Evolutionary conservation across 2,329 filamentous ascomycete genomes (phyloP).

Genomic region (Colletotrichum viniferum): DNA sequence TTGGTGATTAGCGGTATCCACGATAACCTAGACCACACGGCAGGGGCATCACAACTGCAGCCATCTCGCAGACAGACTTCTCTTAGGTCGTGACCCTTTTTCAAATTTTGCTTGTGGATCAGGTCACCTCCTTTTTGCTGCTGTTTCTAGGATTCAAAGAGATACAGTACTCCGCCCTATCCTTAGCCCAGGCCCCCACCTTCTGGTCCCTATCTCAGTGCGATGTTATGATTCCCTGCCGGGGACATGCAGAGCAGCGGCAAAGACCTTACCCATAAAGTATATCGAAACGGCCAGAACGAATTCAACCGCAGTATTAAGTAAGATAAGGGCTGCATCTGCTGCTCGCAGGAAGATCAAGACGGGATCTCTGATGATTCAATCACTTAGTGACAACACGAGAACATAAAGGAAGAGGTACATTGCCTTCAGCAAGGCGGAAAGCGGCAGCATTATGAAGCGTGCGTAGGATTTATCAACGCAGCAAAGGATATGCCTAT

Average conservation of each 20-base stretch:
- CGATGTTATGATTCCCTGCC: not conserved
- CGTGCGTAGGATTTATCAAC: too few relatives aligned
- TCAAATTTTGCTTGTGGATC: not conserved
- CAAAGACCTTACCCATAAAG: not conserved
- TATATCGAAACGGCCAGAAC: not conserved
- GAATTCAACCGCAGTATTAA: not conserved
- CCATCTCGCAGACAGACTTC: too few relatives aligned
- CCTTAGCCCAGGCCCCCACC: not conserved
- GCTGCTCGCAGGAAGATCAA: not conserved
- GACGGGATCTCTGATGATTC: too few relatives aligned
- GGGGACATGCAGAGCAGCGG: not conserved
- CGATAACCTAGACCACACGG: not conserved
- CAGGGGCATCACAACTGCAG: not conserved
- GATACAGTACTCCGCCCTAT: not conserved
- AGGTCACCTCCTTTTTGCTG: not conserved
- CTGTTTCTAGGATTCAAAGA: not conserved
- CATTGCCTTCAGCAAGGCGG: too few relatives aligned
- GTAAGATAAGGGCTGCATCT: not conserved
- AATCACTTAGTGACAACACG: too few relatives aligned
- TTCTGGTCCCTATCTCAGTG: not conserved
- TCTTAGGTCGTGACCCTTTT: not conserved
- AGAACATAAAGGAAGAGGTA: too few relatives aligned
- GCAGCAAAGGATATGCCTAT: too few relatives aligned
- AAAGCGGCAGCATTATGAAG: too few relatives aligned
- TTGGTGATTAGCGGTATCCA: not conserved